phyloP scores from a whole-genome alignment of 2,329 filamentous ascomycete species.

The Colletotrichum melonis region DNA sequence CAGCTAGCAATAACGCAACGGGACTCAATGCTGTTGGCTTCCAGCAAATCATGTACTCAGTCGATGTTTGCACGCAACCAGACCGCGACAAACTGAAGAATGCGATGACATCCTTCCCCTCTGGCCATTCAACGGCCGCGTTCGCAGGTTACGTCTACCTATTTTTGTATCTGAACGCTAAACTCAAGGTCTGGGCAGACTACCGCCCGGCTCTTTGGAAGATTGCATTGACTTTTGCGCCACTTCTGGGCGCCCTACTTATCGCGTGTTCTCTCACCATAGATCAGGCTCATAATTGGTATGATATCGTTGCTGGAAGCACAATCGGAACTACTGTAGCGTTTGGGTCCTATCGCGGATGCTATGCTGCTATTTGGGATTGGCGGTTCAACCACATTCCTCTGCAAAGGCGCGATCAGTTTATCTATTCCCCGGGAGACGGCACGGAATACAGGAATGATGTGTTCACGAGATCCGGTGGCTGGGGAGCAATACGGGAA shows the following conservation, averaged over 20 bases:
- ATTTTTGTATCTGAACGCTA: slow-evolving; percentile 77
- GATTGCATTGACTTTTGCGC: slow-evolving; percentile 66
- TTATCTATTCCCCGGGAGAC: slow-evolving; percentile 39
- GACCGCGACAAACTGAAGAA: slow-evolving; percentile 68
- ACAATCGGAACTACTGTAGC: slow-evolving; percentile 73
- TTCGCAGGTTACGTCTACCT: slow-evolving; percentile 74
- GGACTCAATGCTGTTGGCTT: slow-evolving; percentile 62
- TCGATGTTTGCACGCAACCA: slow-evolving; percentile 68
- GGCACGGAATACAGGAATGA: not conserved
- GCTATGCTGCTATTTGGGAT: slow-evolving; percentile 76
- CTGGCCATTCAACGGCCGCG: slow-evolving; percentile 73
- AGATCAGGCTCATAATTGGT: slow-evolving; percentile 76
- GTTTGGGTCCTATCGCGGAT: slow-evolving; percentile 72
- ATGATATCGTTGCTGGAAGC: slow-evolving; percentile 74
- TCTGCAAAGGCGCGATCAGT: slow-evolving; percentile 54
- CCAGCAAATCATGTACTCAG: slow-evolving; percentile 71
- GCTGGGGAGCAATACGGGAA: slow-evolving; percentile 7
- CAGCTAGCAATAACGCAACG: slow-evolving; percentile 51
- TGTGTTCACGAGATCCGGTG: slow-evolving; percentile 19
- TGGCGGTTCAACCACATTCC: slow-evolving; percentile 77
- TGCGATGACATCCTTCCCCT: slow-evolving; percentile 73
- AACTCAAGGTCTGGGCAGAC: slow-evolving; percentile 76
- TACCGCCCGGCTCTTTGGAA: slow-evolving; percentile 77
- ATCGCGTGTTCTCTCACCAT: slow-evolving; percentile 73
- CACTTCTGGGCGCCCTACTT: slow-evolving; percentile 69